A percentile compares a stretch with the other conserved stretches of the same genome.
These are phyloP conservation scores for Leptographium procerum DNA, from an alignment of 2,329 filamentous ascomycete species.

Conservation along the genomic window DNA sequence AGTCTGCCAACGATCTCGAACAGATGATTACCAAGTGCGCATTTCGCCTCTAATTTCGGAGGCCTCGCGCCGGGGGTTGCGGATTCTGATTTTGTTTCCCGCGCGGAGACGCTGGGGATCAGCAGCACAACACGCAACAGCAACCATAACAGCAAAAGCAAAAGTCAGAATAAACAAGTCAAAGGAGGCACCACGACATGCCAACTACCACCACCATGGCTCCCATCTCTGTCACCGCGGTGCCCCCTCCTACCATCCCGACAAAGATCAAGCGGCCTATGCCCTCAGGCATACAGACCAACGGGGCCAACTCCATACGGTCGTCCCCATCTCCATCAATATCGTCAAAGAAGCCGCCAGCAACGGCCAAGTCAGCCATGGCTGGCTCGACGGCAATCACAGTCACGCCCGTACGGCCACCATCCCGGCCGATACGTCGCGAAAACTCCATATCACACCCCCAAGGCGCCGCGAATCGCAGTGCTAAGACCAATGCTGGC, in stretches of 20 bases:
- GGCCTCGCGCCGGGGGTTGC: constrained; percentile 4
- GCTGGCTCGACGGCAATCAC: constrained; percentile 30
- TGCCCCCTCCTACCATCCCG: constrained; percentile 29
- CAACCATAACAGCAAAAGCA: too few relatives aligned
- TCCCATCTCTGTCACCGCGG: constrained; percentile 36
- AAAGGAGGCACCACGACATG: not conserved
- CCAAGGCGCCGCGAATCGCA: constrained; percentile 25
- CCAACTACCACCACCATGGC: constrained; percentile 30
- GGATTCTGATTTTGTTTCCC: not conserved
- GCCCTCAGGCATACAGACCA: constrained; percentile 55
- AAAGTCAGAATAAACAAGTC: not conserved
- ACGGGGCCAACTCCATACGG: constrained; percentile 45
- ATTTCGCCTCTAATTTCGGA: not conserved
- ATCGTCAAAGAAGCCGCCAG: constrained; percentile 41
- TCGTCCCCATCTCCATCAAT: constrained; percentile 49
- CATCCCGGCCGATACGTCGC: constrained; percentile 46
- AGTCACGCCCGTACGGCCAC: constrained; percentile 33
- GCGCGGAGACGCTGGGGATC: not conserved
- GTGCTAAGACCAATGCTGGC: constrained; percentile 39
- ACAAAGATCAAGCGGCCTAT: constrained; percentile 58
- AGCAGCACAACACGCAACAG: not conserved
- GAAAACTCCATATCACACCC: constrained; percentile 32
- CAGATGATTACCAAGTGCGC: constrained; percentile 1
- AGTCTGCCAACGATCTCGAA: not conserved
- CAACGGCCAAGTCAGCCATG: constrained; percentile 36